phyloP scores from a whole-genome alignment of 305 asterid genomes.

The Plantago lanceolata region DNA sequence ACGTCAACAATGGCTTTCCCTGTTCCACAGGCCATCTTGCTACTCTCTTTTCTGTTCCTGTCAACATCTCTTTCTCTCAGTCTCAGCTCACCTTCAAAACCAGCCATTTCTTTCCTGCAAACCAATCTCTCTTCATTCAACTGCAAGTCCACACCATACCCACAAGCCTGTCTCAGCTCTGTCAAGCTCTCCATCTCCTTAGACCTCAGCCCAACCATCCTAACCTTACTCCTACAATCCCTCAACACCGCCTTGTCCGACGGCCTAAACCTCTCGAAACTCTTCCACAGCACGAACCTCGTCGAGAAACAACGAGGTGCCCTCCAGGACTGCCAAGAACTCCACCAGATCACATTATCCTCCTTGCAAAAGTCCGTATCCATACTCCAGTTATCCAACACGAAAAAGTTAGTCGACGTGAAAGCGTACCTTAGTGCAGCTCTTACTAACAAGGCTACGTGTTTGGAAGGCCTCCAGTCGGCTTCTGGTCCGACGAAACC shows the following conservation, averaged over 20 bases:
- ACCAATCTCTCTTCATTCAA: constrained; percentile 29
- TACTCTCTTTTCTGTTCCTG: constrained; percentile 28
- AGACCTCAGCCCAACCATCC: constrained; percentile 43
- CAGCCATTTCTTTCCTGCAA: constrained; percentile 21
- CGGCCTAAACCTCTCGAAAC: constrained; percentile 40
- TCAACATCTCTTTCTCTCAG: constrained; percentile 30
- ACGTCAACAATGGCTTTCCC: constrained; percentile 37
- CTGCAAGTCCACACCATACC: constrained; percentile 69
- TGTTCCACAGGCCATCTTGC: constrained; percentile 18
- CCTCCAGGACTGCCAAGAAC: constrained; percentile 61
- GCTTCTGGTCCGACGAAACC: constrained; percentile 56
- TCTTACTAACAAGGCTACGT: constrained; percentile 60
- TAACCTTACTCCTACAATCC: constrained; percentile 46
- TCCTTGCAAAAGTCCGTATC: constrained; percentile 52
- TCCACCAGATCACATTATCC: constrained; percentile 59
- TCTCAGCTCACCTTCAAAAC: no score
- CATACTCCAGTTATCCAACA: constrained; percentile 22
- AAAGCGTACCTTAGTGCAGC: constrained; percentile 65
- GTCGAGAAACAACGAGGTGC: constrained; percentile 65
- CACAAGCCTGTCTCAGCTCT: constrained; percentile 53
- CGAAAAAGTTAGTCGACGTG: constrained; percentile 43
- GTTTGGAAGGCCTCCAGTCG: constrained; percentile 59
- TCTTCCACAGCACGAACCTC: constrained; percentile 41
- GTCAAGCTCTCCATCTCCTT: constrained; percentile 56
- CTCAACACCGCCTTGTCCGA: constrained; percentile 54